Base-by-base conservation (phyloP, 495 filamentous ascomycete species). In the Trichoderma virens region DNA sequence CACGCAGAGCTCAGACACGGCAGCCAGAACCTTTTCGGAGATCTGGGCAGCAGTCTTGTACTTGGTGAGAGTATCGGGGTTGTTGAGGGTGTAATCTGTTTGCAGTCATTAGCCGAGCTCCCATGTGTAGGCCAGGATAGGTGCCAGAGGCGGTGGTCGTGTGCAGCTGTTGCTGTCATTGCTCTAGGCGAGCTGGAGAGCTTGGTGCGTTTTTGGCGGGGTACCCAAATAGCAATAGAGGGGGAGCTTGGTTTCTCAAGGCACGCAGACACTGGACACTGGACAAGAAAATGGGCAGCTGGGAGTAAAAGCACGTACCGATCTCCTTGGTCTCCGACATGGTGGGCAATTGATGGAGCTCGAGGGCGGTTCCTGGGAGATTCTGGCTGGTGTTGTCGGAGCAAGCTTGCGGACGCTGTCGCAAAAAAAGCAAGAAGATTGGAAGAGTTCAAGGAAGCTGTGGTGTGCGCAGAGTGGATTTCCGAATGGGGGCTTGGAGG, bases 31-130 rank as follows among this genome's bases (percentile, higher is more conserved):
- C 79, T 91, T 94, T 74, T 97, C 90, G 41, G 94, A 94, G 78
- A 98, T 98, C 70, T 86, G 82, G 60, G 90, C 94, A 43, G 94
- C 95, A 67, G 88, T 91, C 84, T 96, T 98, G 83, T 98, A 98
- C 82, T 98, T 98, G 75, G 95, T 97, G 68, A 98, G 84, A 68
- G 92, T 96, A 70, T 98, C 93, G 61, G 94, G 92, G 82, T 98
- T 98, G 79, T 89, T 90, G 72, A 97, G 83, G 66, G 91, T 85
- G 82, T 98, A 96, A 76, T 98, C 94, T 97, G 41, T 38, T 5
- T 16, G 9, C 30, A 3, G 8, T 11, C 31, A 18, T 61, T 18
- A 61, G 59, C 31, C 27, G 11, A 20, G 27, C 1, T 39, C 25
- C n/a, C 9, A 1, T n/a, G 25, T 62, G 27, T 47, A 11, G 39